phyloP scores from a whole-genome alignment of 768 basidiomycete genomes.

The Candolleomyces efflorescens region DNA sequence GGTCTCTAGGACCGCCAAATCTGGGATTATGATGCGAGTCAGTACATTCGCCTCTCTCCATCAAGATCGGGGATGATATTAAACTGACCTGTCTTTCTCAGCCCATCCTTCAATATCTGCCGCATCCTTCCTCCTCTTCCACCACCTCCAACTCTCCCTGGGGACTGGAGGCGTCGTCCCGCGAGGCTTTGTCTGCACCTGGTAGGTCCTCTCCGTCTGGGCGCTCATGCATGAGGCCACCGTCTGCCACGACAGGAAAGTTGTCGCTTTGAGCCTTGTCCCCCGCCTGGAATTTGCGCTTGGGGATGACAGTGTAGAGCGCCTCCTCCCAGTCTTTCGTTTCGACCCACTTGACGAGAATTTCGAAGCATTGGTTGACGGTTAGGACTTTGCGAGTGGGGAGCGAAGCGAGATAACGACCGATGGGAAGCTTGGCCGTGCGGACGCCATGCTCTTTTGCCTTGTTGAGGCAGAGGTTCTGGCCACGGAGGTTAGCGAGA shows the following conservation, averaged over 20 bases:
- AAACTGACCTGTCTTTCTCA: neutral
- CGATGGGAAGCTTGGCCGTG: constrained; percentile 91
- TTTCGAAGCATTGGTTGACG: constrained; percentile 95
- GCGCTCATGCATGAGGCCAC: constrained; percentile 14
- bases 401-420: constrained; percentile 80
- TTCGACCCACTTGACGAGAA: constrained; percentile 87
- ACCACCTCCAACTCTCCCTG: neutral
- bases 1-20: no score
- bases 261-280: constrained; percentile 23
- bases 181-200: neutral
- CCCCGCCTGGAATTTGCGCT: constrained; percentile 72
- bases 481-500: constrained; percentile 8
- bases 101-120: neutral
- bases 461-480: constrained; percentile 91
- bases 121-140: neutral
- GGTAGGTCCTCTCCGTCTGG: neutral
- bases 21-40: neutral
- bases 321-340: constrained; percentile 82
- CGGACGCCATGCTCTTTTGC: constrained; percentile 69
- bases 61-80: constrained; percentile 6
- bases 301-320: constrained; percentile 85
- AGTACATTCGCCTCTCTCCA: neutral
- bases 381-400: constrained; percentile 94
- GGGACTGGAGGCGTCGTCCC: neutral
- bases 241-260: constrained; percentile 5